These are phyloP conservation scores for Kodamaea sagamina DNA, from an alignment of 805 yeast genomes.

Conservation along the genomic window DNA sequence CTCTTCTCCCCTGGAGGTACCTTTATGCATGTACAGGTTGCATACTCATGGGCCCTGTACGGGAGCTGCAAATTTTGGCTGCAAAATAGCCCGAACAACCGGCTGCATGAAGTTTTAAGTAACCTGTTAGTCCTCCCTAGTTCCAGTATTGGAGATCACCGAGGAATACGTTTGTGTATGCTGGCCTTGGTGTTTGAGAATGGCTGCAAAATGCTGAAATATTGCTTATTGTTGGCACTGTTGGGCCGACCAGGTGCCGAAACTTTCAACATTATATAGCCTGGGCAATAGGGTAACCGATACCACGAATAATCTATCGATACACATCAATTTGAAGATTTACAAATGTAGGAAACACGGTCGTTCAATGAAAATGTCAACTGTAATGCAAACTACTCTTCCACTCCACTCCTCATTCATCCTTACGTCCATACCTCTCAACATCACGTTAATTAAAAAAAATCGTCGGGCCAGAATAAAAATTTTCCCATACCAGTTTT, in stretches of 20 bases:
- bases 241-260: too few species aligned
- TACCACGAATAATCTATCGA: too few species aligned
- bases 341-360: not conserved
- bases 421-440: not conserved
- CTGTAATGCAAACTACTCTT: too few species aligned
- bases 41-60: too few species aligned
- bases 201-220: slow-evolving; percentile 1
- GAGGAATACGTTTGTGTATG: not conserved
- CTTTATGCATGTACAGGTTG: too few species aligned
- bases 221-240: not conserved
- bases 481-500: slow-evolving; percentile 9
- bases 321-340: not conserved
- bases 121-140: too few species aligned
- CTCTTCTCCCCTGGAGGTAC: too few species aligned
- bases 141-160: not conserved
- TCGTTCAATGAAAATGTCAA: not conserved
- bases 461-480: slow-evolving; percentile 5
- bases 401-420: too few species aligned
- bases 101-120: not conserved
- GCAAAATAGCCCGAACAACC: not conserved
- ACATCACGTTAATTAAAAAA: not conserved
- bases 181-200: not conserved
- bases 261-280: too few species aligned
- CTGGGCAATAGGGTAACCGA: too few species aligned
- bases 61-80: too few species aligned